Conservation (phyloP, 208 protist genomes). For the Polymyxa betae region DNA sequence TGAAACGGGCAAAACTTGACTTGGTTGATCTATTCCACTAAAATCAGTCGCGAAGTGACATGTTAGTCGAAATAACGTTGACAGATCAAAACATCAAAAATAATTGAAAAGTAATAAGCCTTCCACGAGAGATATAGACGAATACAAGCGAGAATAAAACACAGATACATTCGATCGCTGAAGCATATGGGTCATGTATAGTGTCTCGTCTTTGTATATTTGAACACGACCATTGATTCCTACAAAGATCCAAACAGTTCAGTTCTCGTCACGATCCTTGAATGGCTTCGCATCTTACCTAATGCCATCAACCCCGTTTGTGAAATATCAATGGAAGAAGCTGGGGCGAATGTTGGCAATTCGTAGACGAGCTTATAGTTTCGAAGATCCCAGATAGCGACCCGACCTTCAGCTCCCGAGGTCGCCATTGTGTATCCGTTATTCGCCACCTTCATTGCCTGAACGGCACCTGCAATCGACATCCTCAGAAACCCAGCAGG, state of each 20-base stretch:
- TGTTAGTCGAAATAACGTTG: not conserved
- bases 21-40: constrained; percentile 50
- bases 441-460: constrained; percentile 78
- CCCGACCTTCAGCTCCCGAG: constrained; percentile 85
- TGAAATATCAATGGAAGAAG: constrained; percentile 70
- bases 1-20: constrained; percentile 81
- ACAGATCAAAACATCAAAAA: too few relatives aligned
- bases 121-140: too few relatives aligned
- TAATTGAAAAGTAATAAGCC: too few relatives aligned
- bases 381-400: constrained; percentile 91
- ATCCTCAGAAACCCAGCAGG: not conserved
- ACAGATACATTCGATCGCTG: not conserved
- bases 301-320: constrained; percentile 77
- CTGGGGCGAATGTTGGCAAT: constrained; percentile 64
- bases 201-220: constrained; percentile 58
- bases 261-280: not conserved
- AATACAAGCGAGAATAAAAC: not conserved
- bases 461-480: constrained; percentile 26
- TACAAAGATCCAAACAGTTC: not conserved
- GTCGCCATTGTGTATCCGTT: constrained; percentile 86
- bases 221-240: constrained; percentile 66
- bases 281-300: constrained; percentile 57
- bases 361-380: constrained; percentile 84
- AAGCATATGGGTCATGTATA: constrained; percentile 37
- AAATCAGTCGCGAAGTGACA: not conserved